A percentile compares a stretch with the other conserved stretches of the same genome.
Conservation (phyloP, 257 asterid species). For the Solanum pinnatisectum region DNA sequence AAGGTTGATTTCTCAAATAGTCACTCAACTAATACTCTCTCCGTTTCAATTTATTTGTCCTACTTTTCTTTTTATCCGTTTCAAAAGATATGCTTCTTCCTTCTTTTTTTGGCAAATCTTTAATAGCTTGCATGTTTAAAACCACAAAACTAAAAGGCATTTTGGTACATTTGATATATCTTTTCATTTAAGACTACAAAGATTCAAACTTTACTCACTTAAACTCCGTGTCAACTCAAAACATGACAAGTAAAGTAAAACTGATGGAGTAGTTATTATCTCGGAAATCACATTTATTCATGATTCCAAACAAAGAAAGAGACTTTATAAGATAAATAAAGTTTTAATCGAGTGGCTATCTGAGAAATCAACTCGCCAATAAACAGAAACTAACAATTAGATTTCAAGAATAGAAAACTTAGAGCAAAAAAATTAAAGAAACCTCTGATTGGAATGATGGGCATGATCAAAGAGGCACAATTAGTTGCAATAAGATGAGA, state of each 20-base stretch:
- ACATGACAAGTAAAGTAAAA: not conserved
- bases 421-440: not conserved
- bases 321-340: not conserved
- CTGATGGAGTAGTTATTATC: not conserved
- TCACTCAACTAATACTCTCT: not conserved
- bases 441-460: slow-evolving; percentile 78
- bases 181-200: not conserved
- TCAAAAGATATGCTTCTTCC: not conserved
- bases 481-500: slow-evolving; percentile 79
- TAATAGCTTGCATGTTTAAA: not conserved
- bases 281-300: not conserved
- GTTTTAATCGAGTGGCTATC: not conserved
- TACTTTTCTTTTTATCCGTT: not conserved
- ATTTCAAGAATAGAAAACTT: not conserved
- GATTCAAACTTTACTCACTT: not conserved
- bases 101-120: not conserved
- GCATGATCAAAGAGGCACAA: slow-evolving; percentile 70
- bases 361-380: not conserved
- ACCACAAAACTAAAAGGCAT: not conserved
- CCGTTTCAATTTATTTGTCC: not conserved
- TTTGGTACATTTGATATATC: not conserved
- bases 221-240: not conserved
- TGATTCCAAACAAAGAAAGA: not conserved
- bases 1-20: not conserved
- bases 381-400: not conserved